These are phyloP conservation scores for Blastobotrys capitulatus DNA, from an alignment of 1,139 yeast genomes.

Conservation along the genomic window DNA sequence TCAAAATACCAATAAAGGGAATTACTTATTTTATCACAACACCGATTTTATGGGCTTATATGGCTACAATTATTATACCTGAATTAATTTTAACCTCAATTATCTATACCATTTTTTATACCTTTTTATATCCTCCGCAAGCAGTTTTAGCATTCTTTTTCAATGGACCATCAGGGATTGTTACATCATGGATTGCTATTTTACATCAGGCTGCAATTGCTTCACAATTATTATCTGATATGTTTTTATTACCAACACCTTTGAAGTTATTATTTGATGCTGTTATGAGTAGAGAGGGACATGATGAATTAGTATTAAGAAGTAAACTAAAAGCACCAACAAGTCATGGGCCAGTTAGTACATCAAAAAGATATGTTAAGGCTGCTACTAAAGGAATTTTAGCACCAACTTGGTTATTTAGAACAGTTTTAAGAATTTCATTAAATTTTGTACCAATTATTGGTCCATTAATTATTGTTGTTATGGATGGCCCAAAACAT, in stretches of 20 bases:
- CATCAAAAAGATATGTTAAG: conserved; percentile 24
- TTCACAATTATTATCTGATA: conserved; percentile 46
- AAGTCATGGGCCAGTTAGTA: conserved; percentile 25
- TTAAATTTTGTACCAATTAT: conserved; percentile 53
- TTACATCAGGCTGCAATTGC: conserved; percentile 49
- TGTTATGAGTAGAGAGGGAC: conserved; percentile 45
- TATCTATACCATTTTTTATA: conserved; percentile 40
- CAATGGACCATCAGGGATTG: conserved; percentile 50
- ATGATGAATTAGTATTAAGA: conserved; percentile 45
- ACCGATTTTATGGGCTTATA: conserved; percentile 49
- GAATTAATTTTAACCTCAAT: conserved; percentile 42
- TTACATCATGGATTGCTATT: conserved; percentile 50
- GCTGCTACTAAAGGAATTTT: conserved; percentile 30
- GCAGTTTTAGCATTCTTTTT: conserved; percentile 44
- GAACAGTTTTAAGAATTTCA: conserved; percentile 32
- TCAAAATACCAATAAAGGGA: conserved; percentile 33
- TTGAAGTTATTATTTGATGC: conserved; percentile 53
- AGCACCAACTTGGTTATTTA: conserved; percentile 35
- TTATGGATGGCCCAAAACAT: conserved; percentile 53
- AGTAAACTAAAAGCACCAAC: conserved; percentile 41
- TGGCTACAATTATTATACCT: conserved; percentile 46
- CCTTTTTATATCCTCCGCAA: conserved; percentile 45
- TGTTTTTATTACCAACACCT: conserved; percentile 53
- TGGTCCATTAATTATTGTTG: conserved; percentile 53
- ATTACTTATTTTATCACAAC: conserved; percentile 41